Evolutionary conservation across 2,329 filamentous ascomycete species (phyloP).

Genomic region (Talaromyces sp.): DNA sequence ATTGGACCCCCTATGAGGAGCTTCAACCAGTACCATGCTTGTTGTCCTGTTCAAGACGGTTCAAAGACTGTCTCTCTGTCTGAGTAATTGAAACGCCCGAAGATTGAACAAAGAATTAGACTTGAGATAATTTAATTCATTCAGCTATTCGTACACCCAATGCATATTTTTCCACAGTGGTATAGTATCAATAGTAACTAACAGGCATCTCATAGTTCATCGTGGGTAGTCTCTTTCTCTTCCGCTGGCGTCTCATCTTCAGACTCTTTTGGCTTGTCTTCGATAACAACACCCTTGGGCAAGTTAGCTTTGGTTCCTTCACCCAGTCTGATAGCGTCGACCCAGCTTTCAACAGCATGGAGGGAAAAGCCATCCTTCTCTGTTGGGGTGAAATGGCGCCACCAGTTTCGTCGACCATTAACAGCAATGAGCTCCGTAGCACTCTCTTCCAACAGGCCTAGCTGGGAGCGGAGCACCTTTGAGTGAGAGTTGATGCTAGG

Average conservation of each 20-base stretch:
- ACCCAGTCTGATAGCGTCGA: constrained; percentile 85
- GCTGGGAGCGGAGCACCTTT: constrained; percentile 50
- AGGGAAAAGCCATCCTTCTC: constrained; percentile 44
- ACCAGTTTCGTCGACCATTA: constrained; percentile 84
- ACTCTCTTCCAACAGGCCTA: constrained; percentile 53
- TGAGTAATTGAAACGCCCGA: background rate
- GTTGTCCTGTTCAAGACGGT: background rate
- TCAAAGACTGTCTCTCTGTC: background rate
- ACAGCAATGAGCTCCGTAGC: constrained; percentile 67
- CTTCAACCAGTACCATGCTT: background rate
- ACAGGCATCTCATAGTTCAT: constrained; percentile 13
- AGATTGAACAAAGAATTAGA: background rate
- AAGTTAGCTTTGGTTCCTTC: constrained; percentile 76
- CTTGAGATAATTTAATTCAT: background rate
- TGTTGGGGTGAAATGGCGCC: constrained; percentile 60
- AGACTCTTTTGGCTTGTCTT: constrained; percentile 21
- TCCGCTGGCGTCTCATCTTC: constrained; percentile 35
- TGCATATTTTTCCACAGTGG: background rate
- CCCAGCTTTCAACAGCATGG: constrained; percentile 70
- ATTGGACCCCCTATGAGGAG: background rate
- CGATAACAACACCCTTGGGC: constrained; percentile 54
- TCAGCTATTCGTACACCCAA: background rate
- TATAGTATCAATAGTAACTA: background rate
- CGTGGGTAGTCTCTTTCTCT: constrained; percentile 13
- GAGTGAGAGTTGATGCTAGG: constrained; percentile 57